Evolutionary conservation across 1,284 basidiomycete species (phyloP), one percentile per base, ranked within the genome.

Genomic region (Uromyces viciae-fabae): DNA sequence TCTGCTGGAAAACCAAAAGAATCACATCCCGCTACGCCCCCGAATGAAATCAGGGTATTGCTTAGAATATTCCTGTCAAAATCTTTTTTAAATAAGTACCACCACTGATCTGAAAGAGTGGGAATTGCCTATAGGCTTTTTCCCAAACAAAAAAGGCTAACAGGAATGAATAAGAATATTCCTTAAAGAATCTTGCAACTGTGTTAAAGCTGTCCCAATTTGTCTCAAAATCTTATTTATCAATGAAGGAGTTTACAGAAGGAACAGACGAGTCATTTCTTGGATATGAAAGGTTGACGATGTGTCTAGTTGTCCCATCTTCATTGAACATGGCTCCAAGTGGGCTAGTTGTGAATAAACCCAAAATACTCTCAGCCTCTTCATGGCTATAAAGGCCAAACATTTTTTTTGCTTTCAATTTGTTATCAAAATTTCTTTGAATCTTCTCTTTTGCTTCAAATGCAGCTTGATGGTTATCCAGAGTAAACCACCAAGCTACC

Each of bases 161-260:
- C 7, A 7, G 52, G 5, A 19, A 19, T 4, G 69, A 43, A n/a
- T 52, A 2, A 2, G 43, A n/a, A 3, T 19, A 0, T 3, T 28
- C 14, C 1, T 22, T 3, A 11, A 72, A 49, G 40, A 72, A 72
- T 25, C 22, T 1, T 46, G 22, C 1, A 8, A 72, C 69, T 25
- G 9, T 56, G 19, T 56, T 56, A 28, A 56, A 56, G 52, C 28
- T 28, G 52, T 72, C 69, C 69, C 69, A 72, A 17, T 38, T 49
- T 2, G 69, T 72, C 0, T 15, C 9, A 33, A 72, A 72, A 11
- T 49, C 22, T 0, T 72, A 31, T 28, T 4, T 22, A 25, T 52
- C 25, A 7, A 72, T 33, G n/a, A 25, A 49, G 3, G 69, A 1
- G 33, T 72, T 72, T 14, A 72, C 69, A n/a, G 46, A 49, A 28